Percentiles rank a stretch among this genome's conserved stretches.
phyloP scores from a whole-genome alignment of 768 basidiomycete genomes.

The Amanita molliuscula region DNA sequence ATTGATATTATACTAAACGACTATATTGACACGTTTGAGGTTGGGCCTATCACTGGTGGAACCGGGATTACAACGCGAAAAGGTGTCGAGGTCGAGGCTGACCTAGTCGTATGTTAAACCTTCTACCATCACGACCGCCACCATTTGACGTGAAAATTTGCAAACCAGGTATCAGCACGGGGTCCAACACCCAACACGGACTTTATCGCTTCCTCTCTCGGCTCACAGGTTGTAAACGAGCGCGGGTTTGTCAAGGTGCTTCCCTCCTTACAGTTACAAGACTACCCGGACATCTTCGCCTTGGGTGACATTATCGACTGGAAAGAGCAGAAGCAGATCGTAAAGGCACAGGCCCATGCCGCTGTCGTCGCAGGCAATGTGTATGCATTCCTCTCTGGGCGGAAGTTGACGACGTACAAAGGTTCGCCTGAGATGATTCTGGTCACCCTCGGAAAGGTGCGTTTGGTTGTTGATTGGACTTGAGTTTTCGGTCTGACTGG shows the following conservation, averaged over 20 bases:
- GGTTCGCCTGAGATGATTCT: constrained; percentile 43
- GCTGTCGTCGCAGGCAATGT: constrained; percentile 38
- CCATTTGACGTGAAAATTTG: not conserved
- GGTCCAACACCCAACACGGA: constrained; percentile 33
- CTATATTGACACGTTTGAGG: constrained; percentile 32
- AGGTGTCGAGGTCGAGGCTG: constrained; percentile 32
- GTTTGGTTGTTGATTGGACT: not conserved
- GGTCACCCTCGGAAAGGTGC: constrained; percentile 40
- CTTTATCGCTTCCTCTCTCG: constrained; percentile 30
- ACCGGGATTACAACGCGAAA: constrained; percentile 30
- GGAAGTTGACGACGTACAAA: constrained; percentile 30
- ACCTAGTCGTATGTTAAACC: constrained; percentile 36
- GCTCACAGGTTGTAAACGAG: constrained; percentile 18
- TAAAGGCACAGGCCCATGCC: constrained; percentile 34
- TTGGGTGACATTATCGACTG: constrained; percentile 47
- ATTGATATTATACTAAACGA: constrained; percentile 41
- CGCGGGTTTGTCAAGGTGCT: constrained; percentile 33
- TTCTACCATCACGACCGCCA: not conserved
- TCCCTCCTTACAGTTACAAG: constrained; percentile 38
- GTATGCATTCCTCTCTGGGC: constrained; percentile 18
- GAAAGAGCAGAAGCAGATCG: constrained; percentile 42
- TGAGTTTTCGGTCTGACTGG: not conserved
- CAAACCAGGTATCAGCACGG: constrained; percentile 18
- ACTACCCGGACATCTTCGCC: constrained; percentile 42
- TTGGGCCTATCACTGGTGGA: constrained; percentile 22